phyloP scores from a whole-genome alignment of 371 early-diverging fungal species.

The Mortierella polycephala region DNA sequence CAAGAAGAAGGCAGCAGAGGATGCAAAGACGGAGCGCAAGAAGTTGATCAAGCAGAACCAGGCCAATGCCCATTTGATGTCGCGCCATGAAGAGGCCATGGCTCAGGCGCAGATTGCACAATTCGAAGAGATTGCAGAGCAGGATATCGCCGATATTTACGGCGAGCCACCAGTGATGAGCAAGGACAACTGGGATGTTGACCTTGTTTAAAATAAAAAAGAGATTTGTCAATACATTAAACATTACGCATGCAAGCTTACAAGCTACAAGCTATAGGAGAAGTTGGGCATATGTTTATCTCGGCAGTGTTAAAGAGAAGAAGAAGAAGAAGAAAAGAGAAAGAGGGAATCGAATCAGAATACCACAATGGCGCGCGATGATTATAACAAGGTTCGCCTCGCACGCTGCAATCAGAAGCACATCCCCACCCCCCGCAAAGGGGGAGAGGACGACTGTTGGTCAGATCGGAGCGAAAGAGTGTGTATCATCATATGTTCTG shows the following conservation, averaged over 20 bases:
- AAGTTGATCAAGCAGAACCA: conserved; percentile 44
- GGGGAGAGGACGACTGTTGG: conserved; percentile 34
- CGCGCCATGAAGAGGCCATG: conserved; percentile 50
- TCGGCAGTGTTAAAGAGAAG: neutral
- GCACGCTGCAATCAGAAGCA: conserved; percentile 47
- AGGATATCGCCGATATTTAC: conserved; percentile 52
- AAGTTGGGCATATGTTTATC: neutral
- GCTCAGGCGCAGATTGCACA: conserved; percentile 51
- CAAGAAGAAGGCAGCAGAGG: conserved; percentile 53
- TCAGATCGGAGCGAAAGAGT: conserved; percentile 34
- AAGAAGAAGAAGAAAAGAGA: neutral
- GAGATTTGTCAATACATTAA: neutral
- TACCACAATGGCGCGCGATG: conserved; percentile 52
- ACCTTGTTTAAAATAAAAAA: conserved; percentile 19
- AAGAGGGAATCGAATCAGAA: conserved; percentile 29
- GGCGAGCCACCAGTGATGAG: conserved; percentile 46
- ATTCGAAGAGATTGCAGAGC: conserved; percentile 49
- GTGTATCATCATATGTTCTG: conserved; percentile 43
- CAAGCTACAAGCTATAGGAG: neutral
- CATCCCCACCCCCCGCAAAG: conserved; percentile 11
- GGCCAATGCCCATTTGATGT: conserved; percentile 41
- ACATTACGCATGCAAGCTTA: too few relatives aligned
- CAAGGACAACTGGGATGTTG: conserved; percentile 50
- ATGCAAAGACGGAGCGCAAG: conserved; percentile 51
- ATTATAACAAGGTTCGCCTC: conserved; percentile 52